Conservation (phyloP, 2,329 filamentous ascomycete genomes). For the Colletotrichum sidae region DNA sequence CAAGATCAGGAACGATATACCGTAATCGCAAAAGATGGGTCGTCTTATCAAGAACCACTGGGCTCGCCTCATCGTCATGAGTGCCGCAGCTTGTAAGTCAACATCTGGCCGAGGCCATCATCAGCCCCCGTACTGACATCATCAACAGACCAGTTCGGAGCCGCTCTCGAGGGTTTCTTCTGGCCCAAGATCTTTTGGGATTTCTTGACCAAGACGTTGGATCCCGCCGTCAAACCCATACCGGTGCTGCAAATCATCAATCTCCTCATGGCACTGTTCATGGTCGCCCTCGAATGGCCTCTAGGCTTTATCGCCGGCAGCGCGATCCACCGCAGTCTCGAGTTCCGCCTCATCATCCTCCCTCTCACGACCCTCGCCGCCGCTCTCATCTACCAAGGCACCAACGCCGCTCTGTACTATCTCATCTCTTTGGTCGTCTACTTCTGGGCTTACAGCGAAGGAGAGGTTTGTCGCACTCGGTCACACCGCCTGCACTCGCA, state of each 20-base stretch:
- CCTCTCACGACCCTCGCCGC: slow-evolving; percentile 82
- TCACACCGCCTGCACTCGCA: slow-evolving; percentile 11
- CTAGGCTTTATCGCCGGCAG: slow-evolving; percentile 81
- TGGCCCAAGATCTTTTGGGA: slow-evolving; percentile 99
- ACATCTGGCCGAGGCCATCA: neutral
- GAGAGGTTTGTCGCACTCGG: slow-evolving; percentile 73
- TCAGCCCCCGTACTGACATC: slow-evolving; percentile 42
- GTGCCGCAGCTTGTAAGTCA: slow-evolving; percentile 78
- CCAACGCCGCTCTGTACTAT: slow-evolving; percentile 93
- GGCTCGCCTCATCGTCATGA: slow-evolving; percentile 93
- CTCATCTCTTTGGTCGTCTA: slow-evolving; percentile 86
- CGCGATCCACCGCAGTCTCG: slow-evolving; percentile 85
- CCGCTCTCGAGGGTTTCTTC: slow-evolving; percentile 89
- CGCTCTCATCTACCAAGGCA: slow-evolving; percentile 88
- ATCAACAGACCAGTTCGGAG: slow-evolving; percentile 82
- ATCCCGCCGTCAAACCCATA: slow-evolving; percentile 86
- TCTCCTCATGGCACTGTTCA: slow-evolving; percentile 80
- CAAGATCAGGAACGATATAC: slow-evolving; percentile 12
- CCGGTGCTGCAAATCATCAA: slow-evolving; percentile 93
- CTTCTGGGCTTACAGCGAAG: slow-evolving; percentile 97
- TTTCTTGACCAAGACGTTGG: slow-evolving; percentile 90
- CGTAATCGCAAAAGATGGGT: slow-evolving; percentile 74
- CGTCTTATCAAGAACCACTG: slow-evolving; percentile 99
- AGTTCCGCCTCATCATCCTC: slow-evolving; percentile 83
- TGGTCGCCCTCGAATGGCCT: slow-evolving; percentile 93